Conservation (phyloP, 2,329 filamentous ascomycete species). For the Exophiala alcalophila region DNA sequence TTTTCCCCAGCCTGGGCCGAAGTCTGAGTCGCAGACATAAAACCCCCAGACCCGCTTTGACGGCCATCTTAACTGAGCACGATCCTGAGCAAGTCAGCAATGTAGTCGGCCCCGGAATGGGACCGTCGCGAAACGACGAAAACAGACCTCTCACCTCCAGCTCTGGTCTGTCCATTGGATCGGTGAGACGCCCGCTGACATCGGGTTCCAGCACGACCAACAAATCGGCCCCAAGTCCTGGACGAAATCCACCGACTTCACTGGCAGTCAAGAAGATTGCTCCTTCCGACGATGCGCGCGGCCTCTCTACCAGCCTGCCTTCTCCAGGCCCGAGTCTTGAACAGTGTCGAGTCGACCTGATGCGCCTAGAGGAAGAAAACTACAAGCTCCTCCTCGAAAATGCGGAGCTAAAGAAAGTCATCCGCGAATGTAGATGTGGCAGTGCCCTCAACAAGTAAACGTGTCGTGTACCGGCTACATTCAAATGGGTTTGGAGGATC, state of each 20-base stretch:
- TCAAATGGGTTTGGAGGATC: too few relatives aligned
- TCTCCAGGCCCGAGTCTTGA: slow-evolving; percentile 14
- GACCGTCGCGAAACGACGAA: slow-evolving; percentile 24
- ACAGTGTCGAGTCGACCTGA: slow-evolving; percentile 30
- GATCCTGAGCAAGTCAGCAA: slow-evolving; percentile 29
- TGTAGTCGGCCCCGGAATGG: neutral
- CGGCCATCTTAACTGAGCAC: slow-evolving; percentile 28
- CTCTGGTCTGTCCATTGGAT: slow-evolving; percentile 22
- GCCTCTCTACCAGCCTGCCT: neutral
- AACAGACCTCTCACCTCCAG: slow-evolving; percentile 28
- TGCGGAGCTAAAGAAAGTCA: slow-evolving; percentile 74
- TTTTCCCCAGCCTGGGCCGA: slow-evolving; percentile 28
- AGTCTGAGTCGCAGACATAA: slow-evolving; percentile 28
- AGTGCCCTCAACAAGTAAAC: too few relatives aligned
- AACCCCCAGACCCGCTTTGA: slow-evolving; percentile 22
- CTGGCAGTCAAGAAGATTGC: slow-evolving; percentile 2
- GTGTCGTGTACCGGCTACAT: too few relatives aligned
- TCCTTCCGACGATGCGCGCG: neutral
- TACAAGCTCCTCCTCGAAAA: slow-evolving; percentile 77
- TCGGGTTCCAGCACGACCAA: slow-evolving; percentile 22
- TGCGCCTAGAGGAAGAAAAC: slow-evolving; percentile 30
- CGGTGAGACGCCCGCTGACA: slow-evolving; percentile 18
- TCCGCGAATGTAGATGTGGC: slow-evolving; percentile 39
- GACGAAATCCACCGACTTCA: slow-evolving; percentile 7
- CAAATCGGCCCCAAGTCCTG: slow-evolving; percentile 24